These are phyloP conservation scores for Suillus paluster DNA, from an alignment of 768 basidiomycete genomes.

Conservation along the genomic window DNA sequence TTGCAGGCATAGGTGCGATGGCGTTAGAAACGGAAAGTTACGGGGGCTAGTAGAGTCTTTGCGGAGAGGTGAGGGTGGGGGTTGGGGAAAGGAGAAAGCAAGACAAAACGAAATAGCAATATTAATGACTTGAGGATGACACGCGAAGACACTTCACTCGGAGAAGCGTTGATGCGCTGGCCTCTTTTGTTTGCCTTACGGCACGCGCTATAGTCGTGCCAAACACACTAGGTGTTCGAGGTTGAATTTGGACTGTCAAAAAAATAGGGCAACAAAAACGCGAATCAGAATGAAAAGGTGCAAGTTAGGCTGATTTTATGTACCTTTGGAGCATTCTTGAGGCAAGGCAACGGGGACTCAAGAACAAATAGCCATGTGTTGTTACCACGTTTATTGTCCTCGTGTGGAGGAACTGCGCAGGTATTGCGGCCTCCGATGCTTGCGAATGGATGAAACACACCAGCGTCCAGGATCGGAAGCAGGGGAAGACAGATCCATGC, in stretches of 20 bases:
- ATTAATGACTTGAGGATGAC: conserved; percentile 16
- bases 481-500: conserved; percentile 25
- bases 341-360: conserved; percentile 16
- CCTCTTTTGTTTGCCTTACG: conserved; percentile 39
- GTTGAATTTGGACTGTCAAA: conserved; percentile 17
- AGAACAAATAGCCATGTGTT: conserved; percentile 18
- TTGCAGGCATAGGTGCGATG: conserved; percentile 55
- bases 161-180: conserved; percentile 13
- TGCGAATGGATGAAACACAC: conserved; percentile 7
- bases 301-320: conserved; percentile 12
- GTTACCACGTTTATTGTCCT: conserved; percentile 27
- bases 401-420: conserved; percentile 23
- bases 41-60: conserved; percentile 36
- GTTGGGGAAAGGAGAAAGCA: conserved; percentile 19
- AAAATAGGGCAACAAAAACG: conserved; percentile 21
- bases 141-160: conserved; percentile 28
- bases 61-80: conserved; percentile 13
- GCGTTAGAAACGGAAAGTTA: conserved; percentile 25
- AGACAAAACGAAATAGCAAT: conserved; percentile 12
- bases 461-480: conserved; percentile 2
- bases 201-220: conserved; percentile 31
- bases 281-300: conserved; percentile 7
- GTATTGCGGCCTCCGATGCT: conserved; percentile 28
- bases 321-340: conserved; percentile 13
- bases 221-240: conserved; percentile 9